Percentiles rank a stretch among this genome's conserved stretches.
Conservation (phyloP, 2,329 filamentous ascomycete species). For the Metarhizium rileyi region DNA sequence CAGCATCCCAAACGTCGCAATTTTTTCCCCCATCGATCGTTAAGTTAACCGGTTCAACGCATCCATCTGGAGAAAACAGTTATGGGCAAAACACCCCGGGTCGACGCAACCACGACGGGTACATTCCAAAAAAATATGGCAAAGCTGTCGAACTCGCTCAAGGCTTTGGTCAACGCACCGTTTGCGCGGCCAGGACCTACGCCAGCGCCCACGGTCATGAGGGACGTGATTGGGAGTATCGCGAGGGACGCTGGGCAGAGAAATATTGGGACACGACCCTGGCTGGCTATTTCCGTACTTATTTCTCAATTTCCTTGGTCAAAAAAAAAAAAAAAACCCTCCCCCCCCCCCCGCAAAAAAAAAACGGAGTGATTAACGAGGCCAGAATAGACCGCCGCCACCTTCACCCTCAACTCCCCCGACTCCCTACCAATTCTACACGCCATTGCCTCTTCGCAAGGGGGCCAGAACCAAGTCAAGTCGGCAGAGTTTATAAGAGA, state of each 20-base stretch:
- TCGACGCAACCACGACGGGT: neutral
- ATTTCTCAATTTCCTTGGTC: no score
- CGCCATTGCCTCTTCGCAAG: conserved; percentile 31
- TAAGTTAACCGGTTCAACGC: no score
- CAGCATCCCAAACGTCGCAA: neutral
- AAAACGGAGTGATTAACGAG: no score
- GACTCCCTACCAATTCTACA: conserved; percentile 60
- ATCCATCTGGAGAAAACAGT: no score
- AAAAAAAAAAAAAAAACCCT: no score
- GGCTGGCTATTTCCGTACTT: conserved; percentile 55
- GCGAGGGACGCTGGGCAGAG: conserved; percentile 51
- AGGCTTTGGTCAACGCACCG: conserved; percentile 63
- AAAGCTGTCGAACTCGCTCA: conserved; percentile 61
- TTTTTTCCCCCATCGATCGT: neutral
- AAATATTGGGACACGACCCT: conserved; percentile 53
- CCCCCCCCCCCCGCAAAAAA: neutral
- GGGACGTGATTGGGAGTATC: conserved; percentile 54
- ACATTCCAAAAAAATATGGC: conserved; percentile 42
- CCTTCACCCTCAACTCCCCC: conserved; percentile 80
- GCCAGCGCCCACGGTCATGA: conserved; percentile 53
- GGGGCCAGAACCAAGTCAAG: conserved; percentile 23
- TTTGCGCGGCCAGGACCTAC: conserved; percentile 56
- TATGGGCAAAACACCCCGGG: neutral
- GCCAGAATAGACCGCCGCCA: conserved; percentile 65
- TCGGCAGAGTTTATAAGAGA: conserved; percentile 66